phyloP scores from a whole-genome alignment of 306 rosid species.

The Herpetospermum pedunculosum region DNA sequence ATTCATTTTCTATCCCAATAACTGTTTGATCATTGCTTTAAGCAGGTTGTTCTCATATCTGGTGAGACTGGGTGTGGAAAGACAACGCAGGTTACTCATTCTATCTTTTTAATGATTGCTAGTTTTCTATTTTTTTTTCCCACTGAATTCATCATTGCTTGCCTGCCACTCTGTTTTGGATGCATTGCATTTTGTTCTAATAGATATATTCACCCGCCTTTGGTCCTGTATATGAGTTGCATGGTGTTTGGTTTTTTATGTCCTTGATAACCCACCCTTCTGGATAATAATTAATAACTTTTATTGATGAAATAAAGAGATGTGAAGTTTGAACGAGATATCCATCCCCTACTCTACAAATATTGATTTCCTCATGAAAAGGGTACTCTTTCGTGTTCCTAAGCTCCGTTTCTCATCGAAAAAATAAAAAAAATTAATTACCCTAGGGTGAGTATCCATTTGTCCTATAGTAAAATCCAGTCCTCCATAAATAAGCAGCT shows the following conservation, averaged over 20 bases:
- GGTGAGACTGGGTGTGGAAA: slow-evolving; percentile 99
- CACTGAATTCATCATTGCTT: not conserved
- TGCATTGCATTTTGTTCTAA: not conserved
- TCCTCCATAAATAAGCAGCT: not conserved
- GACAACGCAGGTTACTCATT: slow-evolving; percentile 88
- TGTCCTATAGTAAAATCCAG: not conserved
- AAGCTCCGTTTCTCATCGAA: not conserved
- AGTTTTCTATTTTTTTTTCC: slow-evolving; percentile 1
- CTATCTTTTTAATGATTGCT: slow-evolving; percentile 30
- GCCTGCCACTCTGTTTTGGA: not conserved
- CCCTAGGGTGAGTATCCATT: not conserved
- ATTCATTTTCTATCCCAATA: slow-evolving; percentile 6
- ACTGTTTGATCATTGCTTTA: slow-evolving; percentile 20
- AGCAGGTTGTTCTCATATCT: slow-evolving; percentile 83
- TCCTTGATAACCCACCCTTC: not conserved
- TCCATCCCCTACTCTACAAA: not conserved
- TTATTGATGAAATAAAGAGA: not conserved
- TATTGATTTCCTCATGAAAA: not conserved
- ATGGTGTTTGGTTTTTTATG: not conserved
- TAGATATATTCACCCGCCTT: not conserved
- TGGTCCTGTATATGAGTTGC: not conserved
- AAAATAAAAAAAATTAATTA: not conserved
- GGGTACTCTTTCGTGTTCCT: not conserved
- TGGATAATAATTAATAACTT: not conserved
- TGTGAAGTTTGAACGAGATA: not conserved